phyloP scores from a whole-genome alignment of 805 yeast genomes.

The Teunomyces panamensis region DNA sequence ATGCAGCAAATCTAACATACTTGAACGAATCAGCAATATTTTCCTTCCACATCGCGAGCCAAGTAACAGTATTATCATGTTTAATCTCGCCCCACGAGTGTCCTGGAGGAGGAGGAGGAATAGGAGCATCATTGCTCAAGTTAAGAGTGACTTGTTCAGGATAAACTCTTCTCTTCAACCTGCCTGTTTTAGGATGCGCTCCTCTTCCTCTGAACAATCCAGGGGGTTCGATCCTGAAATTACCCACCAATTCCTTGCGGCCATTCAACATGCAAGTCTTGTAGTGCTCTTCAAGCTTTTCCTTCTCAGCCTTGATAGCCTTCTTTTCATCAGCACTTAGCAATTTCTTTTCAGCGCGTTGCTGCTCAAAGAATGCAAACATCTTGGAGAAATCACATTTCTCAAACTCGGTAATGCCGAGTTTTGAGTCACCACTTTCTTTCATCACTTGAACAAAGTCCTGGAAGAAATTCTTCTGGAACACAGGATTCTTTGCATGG shows the following conservation, averaged over 20 bases:
- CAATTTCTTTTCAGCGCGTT: conserved; percentile 69
- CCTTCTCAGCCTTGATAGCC: conserved; percentile 65
- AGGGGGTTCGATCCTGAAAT: conserved; percentile 94
- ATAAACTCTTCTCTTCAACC: conserved; percentile 74
- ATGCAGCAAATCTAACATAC: conserved; percentile 89
- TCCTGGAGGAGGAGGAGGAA: conserved; percentile 84
- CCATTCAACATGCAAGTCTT: conserved; percentile 82
- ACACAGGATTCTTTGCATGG: conserved; percentile 82
- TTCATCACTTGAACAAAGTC: conserved; percentile 71
- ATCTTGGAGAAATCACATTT: conserved; percentile 79
- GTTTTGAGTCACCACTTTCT: conserved; percentile 63
- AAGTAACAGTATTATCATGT: conserved; percentile 86
- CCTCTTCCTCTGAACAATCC: conserved; percentile 96
- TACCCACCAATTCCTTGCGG: conserved; percentile 87
- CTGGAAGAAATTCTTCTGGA: conserved; percentile 80
- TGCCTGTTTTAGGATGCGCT: conserved; percentile 95
- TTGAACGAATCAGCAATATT: conserved; percentile 80
- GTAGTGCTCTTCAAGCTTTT: conserved; percentile 72
- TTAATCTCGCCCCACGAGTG: conserved; percentile 87
- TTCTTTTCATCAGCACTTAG: conserved; percentile 75
- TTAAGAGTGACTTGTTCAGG: conserved; percentile 91
- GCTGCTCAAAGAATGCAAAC: conserved; percentile 63
- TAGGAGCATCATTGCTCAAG: conserved; percentile 63
- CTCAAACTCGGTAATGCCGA: conserved; percentile 48
- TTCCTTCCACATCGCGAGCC: conserved; percentile 98